phyloP scores from a whole-genome alignment of 2,329 filamentous ascomycete genomes.

The Plenodomus biglobosus region DNA sequence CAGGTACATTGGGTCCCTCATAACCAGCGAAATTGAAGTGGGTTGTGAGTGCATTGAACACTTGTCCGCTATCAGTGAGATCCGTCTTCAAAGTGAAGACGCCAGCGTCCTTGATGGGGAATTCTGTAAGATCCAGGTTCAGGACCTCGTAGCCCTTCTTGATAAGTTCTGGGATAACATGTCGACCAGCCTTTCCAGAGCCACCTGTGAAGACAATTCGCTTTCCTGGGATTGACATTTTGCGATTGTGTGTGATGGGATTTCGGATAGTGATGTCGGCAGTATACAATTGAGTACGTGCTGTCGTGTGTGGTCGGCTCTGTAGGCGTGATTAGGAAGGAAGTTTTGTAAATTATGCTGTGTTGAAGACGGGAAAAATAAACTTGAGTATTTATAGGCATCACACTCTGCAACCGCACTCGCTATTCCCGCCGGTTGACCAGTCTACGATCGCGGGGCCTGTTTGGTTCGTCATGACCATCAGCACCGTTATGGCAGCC shows the following conservation, averaged over 20 bases:
- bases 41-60: constrained; percentile 57
- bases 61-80: constrained; percentile 58
- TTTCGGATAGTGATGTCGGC: neutral
- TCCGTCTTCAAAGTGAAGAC: constrained; percentile 60
- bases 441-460: constrained; percentile 7
- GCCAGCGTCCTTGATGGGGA: constrained; percentile 46
- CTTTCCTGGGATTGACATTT: constrained; percentile 39
- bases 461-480: constrained; percentile 7
- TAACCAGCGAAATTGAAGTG: constrained; percentile 59
- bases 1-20: constrained; percentile 47
- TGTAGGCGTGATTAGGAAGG: neutral
- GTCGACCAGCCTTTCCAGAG: constrained; percentile 55
- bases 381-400: constrained; percentile 8
- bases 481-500: neutral
- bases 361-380: neutral
- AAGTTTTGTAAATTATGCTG: neutral
- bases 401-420: constrained; percentile 10
- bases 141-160: constrained; percentile 55
- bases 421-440: constrained; percentile 10
- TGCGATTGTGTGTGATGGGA: neutral
- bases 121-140: constrained; percentile 57
- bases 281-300: neutral
- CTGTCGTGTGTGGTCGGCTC: neutral
- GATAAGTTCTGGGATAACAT: constrained; percentile 57
- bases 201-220: constrained; percentile 52